Base-by-base conservation (phyloP, 805 yeast genomes). In the Pichia deserticola region DNA sequence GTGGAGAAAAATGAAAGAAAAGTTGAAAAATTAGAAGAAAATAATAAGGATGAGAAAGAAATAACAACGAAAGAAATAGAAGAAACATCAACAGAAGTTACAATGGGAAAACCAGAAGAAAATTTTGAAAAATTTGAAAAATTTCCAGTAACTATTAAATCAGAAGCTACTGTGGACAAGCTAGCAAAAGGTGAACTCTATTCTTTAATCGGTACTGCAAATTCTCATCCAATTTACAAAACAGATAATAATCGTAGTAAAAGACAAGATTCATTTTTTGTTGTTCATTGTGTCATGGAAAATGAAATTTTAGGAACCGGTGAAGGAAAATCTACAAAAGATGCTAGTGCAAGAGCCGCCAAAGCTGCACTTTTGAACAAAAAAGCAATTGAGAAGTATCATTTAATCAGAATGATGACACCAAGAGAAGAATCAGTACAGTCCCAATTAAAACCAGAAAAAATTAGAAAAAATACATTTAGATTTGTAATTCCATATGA, bases 261-360 rank as follows among this genome's bases (percentile, higher is more conserved):
- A 37, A 34, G 27, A 66, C 74, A 3, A 93, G 46, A 8, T 37
- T 30, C 35, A 6, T 44, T 46, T 13, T 48, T 45, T 9, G 36
- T 49, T 40, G 51, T 90, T 7, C 76, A 79, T 39, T 85, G 96
- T 57, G 60, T 70, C 39, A 78, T 89, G 63, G 81, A 76, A 3
- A 79, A 75, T 49, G 89, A 82, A 25, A 70, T 78, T 4, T 69
- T 92, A 28, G 96, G 96, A 0, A 66, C 64, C 4, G 98, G 97
- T 5, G 69, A 66, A 7, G 98, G 87, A 3, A 72, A 76, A 28
- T 83, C 79, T 53, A 70, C 74, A 4, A 86, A 85, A 62, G 83
- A 80, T 32, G 98, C 97, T 0, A 93, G 96, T 0, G 65, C 79
- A 27, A 71, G 84, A 49, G 97, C 97, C 0, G 99, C 99, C 0